Evolutionary conservation across 2,329 filamentous ascomycete species (phyloP), one percentile per base, ranked within the genome.

Genomic region (Alternaria triticimaculans): DNA sequence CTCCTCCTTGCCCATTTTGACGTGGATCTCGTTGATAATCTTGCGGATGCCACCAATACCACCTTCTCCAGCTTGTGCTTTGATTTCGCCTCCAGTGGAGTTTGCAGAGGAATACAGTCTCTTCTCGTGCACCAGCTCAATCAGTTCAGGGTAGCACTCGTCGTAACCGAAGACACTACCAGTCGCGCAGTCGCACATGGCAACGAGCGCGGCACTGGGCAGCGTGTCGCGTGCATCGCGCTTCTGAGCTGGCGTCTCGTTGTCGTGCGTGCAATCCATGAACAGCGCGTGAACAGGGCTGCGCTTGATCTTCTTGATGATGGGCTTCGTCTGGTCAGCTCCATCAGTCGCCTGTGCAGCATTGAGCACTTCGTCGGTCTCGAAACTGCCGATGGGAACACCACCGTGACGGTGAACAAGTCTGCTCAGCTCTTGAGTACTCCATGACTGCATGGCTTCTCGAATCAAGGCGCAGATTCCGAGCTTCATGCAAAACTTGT

Each of bases 241-340:
- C 81, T 97, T 97, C 80, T 99, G 95, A 1, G 95, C 93, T 0
- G 96, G 96, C 3, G 93, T 92, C 82, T 99, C 95, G 73, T 99
- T 99, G 82, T 99, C 96, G 79, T 99, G 96, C 0, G 96, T 99
- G 80, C 96, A 99, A 78, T 99, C 96, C 94, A 98, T 98, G 81
- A 99, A 97, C 1, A 99, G 84, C 1, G 95, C 96, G 69, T 97
- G 94, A 0, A 98, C 91, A 5, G 94, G 93, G 4, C 89, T 92
- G n/a, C 92, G 90, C 69, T 93, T 92, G 80, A 99, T 94, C 65
- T 87, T 90, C 68, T 90, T 91, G 69, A 97, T 86, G 18, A 92
- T 87, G 72, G 55, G 46, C 21, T 67, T 63, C 4, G 53, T 41
- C 30, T 60, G 41, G 41, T 58, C 50, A 37, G 71, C 72, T 4